A percentile compares a stretch with the other conserved stretches of the same genome.
Evolutionary conservation across 139 green algal genomes (phyloP).

Genomic region (Chlamydomonas schloesseri): DNA sequence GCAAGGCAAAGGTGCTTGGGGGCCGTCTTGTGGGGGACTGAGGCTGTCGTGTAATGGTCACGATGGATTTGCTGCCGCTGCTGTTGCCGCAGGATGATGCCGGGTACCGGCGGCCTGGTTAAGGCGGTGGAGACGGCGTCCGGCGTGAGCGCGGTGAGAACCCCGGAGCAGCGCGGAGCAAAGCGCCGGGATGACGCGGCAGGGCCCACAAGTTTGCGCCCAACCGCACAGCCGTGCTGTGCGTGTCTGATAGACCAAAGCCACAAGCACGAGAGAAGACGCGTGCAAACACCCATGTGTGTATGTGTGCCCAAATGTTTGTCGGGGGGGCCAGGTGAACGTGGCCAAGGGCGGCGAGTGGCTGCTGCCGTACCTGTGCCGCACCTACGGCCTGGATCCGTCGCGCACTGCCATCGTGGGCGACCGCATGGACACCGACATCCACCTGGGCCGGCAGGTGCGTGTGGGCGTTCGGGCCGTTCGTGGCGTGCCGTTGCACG

Average conservation of each 20-base stretch:
- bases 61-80: too few species aligned
- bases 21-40: too few species aligned
- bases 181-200: not conserved
- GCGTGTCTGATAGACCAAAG: too few species aligned
- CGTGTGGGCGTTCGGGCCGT: not conserved
- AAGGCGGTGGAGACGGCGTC: slow-evolving; percentile 61
- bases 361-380: slow-evolving; percentile 77
- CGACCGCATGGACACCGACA: slow-evolving; percentile 78
- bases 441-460: slow-evolving; percentile 61
- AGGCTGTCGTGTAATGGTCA: too few species aligned
- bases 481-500: not conserved
- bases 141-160: slow-evolving; percentile 52
- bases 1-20: too few species aligned
- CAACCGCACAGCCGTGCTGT: not conserved
- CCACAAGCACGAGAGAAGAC: too few species aligned
- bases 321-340: slow-evolving; percentile 52
- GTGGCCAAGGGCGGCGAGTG: slow-evolving; percentile 78
- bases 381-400: slow-evolving; percentile 53
- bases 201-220: too few species aligned
- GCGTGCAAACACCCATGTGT: too few species aligned
- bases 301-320: too few species aligned
- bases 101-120: slow-evolving; percentile 72
- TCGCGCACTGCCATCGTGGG: slow-evolving; percentile 69
- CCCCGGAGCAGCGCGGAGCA: not conserved
- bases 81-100: slow-evolving; percentile 70